Conservation (phyloP, 352 stramenopile species). For the Phytophthora palmivora region DNA sequence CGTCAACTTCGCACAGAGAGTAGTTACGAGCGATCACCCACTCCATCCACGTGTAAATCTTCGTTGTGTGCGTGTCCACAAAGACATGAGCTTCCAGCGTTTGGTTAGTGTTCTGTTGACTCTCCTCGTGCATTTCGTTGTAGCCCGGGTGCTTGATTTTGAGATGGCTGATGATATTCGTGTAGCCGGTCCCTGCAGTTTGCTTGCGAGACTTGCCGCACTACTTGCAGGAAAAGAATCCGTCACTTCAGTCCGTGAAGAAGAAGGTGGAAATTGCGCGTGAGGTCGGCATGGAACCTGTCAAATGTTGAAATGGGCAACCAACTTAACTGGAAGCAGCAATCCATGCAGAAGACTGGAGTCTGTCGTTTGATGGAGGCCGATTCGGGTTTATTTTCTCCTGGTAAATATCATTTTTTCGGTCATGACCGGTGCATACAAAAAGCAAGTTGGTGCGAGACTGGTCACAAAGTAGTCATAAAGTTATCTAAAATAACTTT, state of each 20-base stretch:
- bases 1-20: no score
- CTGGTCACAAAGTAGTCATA: no score
- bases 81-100: background rate
- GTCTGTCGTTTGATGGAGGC: background rate
- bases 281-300: slow-evolving; percentile 7
- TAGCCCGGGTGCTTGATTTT: background rate
- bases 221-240: background rate
- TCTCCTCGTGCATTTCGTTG: background rate
- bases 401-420: no score
- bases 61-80: background rate
- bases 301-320: background rate
- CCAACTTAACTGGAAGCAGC: background rate
- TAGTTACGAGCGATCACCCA: background rate
- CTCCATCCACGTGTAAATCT: slow-evolving; percentile 2
- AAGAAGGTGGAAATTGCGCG: slow-evolving; percentile 6
- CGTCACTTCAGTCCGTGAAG: slow-evolving; percentile 3
- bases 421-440: no score
- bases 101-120: background rate
- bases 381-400: no score
- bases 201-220: background rate
- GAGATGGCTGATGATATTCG: background rate
- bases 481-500: no score
- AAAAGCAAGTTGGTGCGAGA: no score
- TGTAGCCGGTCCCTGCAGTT: no score
- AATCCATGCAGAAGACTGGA: no score